Evolutionary conservation across 2,329 filamentous ascomycete genomes (phyloP).

Genomic region (Colletotrichum noveboracense): DNA sequence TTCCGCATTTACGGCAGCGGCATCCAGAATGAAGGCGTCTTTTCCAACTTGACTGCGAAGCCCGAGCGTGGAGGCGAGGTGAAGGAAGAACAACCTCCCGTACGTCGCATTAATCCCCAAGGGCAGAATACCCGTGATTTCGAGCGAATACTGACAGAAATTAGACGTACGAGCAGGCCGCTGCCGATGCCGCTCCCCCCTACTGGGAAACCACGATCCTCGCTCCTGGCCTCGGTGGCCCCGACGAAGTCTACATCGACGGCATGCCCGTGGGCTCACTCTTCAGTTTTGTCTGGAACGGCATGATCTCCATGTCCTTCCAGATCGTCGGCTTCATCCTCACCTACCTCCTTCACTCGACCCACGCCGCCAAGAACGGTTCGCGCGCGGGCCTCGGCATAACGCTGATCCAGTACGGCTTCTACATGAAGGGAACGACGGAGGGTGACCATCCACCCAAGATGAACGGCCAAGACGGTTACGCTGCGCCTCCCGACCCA

Average conservation of each 20-base stretch:
- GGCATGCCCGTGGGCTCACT: constrained; percentile 90
- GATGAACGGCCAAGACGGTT: constrained; percentile 60
- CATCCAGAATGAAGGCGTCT: constrained; percentile 90
- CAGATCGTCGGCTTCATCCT: constrained; percentile 96
- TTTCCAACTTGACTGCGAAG: constrained; percentile 92
- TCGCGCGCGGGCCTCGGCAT: constrained; percentile 93
- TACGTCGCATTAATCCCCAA: constrained; percentile 54
- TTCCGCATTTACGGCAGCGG: constrained; percentile 72
- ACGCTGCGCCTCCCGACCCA: constrained; percentile 79
- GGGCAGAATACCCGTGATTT: neutral
- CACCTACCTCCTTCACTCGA: constrained; percentile 96
- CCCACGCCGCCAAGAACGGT: constrained; percentile 97
- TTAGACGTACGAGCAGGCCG: constrained; percentile 97
- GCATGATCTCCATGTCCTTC: constrained; percentile 97
- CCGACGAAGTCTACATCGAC: constrained; percentile 96
- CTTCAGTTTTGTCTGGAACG: constrained; percentile 90
- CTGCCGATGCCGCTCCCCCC: constrained; percentile 91
- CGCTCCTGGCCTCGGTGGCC: constrained; percentile 86
- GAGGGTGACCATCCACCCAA: constrained; percentile 39
- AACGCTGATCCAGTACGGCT: constrained; percentile 94
- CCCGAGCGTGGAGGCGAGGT: constrained; percentile 81
- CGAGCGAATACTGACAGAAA: constrained; percentile 36
- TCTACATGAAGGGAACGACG: constrained; percentile 77
- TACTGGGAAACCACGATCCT: constrained; percentile 99
- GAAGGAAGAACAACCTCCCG: constrained; percentile 89